These are phyloP conservation scores for Cercospora zeina DNA, from an alignment of 2,329 filamentous ascomycete species.

Conservation along the genomic window DNA sequence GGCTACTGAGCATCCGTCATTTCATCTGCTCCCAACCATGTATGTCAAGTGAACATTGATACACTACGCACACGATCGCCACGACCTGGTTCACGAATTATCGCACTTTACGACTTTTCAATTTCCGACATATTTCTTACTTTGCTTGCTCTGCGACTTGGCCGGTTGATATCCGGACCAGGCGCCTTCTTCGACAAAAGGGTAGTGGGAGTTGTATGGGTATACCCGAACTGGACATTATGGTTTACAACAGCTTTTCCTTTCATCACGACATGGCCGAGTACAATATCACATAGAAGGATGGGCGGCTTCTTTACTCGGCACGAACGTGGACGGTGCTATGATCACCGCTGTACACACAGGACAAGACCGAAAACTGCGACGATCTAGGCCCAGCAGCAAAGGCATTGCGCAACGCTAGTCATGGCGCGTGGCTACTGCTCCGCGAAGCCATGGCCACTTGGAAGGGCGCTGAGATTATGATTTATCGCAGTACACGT, in stretches of 20 bases:
- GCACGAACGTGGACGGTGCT: background rate
- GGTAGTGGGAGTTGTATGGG: slow-evolving; percentile 7
- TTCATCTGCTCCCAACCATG: background rate
- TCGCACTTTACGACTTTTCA: slow-evolving; percentile 4
- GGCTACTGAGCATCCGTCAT: slow-evolving; percentile 1
- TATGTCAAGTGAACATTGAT: background rate
- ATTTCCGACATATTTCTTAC: background rate
- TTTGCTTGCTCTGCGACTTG: slow-evolving; percentile 7
- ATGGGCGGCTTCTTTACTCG: background rate
- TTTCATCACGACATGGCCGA: background rate
- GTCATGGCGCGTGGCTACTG: background rate
- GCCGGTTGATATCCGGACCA: slow-evolving; percentile 2
- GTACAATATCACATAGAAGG: slow-evolving; percentile 4
- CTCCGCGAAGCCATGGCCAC: background rate
- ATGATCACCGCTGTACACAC: background rate
- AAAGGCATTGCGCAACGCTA: background rate
- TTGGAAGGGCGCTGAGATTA: background rate
- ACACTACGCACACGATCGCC: background rate
- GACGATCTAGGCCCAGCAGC: background rate
- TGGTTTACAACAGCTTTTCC: background rate
- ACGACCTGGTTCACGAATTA: slow-evolving; percentile 6
- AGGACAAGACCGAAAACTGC: background rate
- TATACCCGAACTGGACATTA: slow-evolving; percentile 6
- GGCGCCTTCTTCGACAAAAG: slow-evolving; percentile 6
- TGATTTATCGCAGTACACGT: background rate